Evolutionary conservation across 2,329 filamentous ascomycete genomes (phyloP).

Genomic region (Pseudogymnoascus sp.): DNA sequence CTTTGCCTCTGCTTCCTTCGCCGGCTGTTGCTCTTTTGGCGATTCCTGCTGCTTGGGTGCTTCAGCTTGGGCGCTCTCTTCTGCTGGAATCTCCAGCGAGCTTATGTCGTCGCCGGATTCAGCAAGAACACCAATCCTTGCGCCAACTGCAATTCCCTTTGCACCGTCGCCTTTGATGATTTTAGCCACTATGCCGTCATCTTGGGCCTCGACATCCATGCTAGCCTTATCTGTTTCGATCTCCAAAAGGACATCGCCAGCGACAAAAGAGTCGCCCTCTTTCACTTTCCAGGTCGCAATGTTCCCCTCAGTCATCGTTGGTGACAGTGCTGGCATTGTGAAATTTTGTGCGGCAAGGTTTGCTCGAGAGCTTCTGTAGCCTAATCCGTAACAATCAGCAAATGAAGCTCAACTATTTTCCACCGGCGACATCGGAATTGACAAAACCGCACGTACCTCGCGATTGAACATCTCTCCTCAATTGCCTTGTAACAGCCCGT

Average conservation of each 20-base stretch:
- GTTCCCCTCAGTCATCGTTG: conserved; percentile 90
- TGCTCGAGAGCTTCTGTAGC: conserved; percentile 53
- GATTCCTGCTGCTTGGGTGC: conserved; percentile 22
- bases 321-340: conserved; percentile 83
- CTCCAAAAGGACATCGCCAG: conserved; percentile 81
- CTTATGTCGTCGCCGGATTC: conserved; percentile 73
- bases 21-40: conserved; percentile 16
- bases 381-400: conserved; percentile 34
- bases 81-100: conserved; percentile 65
- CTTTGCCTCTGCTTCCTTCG: conserved; percentile 17
- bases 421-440: conserved; percentile 3
- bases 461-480: conserved; percentile 44
- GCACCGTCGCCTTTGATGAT: conserved; percentile 65
- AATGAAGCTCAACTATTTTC: conserved; percentile 9
- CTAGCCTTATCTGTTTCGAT: conserved; percentile 93
- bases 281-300: conserved; percentile 80
- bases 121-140: conserved; percentile 73
- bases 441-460: conserved; percentile 43
- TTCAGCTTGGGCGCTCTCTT: conserved; percentile 38
- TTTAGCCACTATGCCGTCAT: conserved; percentile 79
- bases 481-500: conserved; percentile 47
- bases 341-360: conserved; percentile 74
- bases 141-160: conserved; percentile 70
- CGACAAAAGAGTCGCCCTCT: conserved; percentile 73
- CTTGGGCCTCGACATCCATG: conserved; percentile 91